phyloP scores from a whole-genome alignment of 2,329 filamentous ascomycete genomes.

The Septoria linicola region DNA sequence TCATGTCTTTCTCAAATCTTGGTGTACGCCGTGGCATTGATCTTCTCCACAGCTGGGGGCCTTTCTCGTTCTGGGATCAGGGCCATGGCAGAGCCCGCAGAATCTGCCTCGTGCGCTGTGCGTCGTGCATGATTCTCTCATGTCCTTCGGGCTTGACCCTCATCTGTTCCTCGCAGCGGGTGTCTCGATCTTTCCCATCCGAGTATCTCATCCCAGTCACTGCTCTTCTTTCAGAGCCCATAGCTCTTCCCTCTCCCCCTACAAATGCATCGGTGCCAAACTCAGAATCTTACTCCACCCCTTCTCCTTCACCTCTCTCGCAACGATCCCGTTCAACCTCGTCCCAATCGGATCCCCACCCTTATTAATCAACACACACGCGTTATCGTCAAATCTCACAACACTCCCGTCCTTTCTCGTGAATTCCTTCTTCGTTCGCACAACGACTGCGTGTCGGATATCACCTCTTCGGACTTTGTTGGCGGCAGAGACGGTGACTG shows the following conservation, averaged over 20 bases:
- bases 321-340: slow-evolving; percentile 85
- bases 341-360: slow-evolving; percentile 91
- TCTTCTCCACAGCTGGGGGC: no score
- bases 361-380: slow-evolving; percentile 96
- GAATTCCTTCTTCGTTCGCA: slow-evolving; percentile 83
- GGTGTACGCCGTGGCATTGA: no score
- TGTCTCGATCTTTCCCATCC: no score
- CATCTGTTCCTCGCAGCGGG: no score
- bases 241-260: slow-evolving; percentile 30
- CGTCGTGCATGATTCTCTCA: no score
- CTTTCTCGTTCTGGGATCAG: no score
- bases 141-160: no score
- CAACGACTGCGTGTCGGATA: slow-evolving; percentile 92
- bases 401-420: slow-evolving; percentile 86
- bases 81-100: no score
- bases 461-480: slow-evolving; percentile 97
- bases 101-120: no score
- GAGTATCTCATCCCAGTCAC: no score
- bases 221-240: no score
- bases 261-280: slow-evolving; percentile 81
- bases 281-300: slow-evolving; percentile 99
- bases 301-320: slow-evolving; percentile 81
- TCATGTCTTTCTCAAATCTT: no score
- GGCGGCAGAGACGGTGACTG: slow-evolving; percentile 69
- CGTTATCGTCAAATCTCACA: slow-evolving; percentile 95